These are phyloP conservation scores for Entomophthora muscae DNA, from an alignment of 371 early-diverging fungal species.

Conservation along the genomic window DNA sequence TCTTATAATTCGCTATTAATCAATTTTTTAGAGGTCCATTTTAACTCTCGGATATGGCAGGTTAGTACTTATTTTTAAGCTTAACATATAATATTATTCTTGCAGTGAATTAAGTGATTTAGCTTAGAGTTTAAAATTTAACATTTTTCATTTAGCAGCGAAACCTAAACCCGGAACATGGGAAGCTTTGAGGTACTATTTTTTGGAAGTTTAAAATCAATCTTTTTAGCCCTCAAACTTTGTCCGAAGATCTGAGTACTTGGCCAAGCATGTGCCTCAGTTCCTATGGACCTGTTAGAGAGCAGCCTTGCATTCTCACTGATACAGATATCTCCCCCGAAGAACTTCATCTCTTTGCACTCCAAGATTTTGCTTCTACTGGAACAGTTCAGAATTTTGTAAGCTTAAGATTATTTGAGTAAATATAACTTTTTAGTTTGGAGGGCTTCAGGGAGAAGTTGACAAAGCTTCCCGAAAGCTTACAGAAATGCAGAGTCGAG, in stretches of 20 bases:
- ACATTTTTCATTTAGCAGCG: neutral
- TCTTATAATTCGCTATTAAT: too few species aligned
- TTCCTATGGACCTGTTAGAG: neutral
- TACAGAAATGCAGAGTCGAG: neutral
- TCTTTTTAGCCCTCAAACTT: neutral
- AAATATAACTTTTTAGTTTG: too few species aligned
- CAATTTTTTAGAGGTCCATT: too few species aligned
- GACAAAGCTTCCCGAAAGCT: neutral
- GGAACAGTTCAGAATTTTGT: neutral
- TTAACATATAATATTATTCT: too few species aligned
- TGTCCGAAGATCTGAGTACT: neutral
- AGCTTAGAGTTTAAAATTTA: too few species aligned
- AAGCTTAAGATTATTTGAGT: too few species aligned
- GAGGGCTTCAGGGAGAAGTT: neutral
- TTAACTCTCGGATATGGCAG: too few species aligned
- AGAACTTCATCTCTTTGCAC: neutral
- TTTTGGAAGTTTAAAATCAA: neutral
- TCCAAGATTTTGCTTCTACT: neutral
- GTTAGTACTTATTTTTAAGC: too few species aligned
- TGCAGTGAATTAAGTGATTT: too few species aligned
- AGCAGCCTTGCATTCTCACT: neutral
- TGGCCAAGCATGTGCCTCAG: neutral
- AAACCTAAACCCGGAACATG: neutral
- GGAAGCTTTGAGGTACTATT: neutral
- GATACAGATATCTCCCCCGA: neutral